Conservation (phyloP, 345 rosid genomes). For the Populus simonii region DNA sequence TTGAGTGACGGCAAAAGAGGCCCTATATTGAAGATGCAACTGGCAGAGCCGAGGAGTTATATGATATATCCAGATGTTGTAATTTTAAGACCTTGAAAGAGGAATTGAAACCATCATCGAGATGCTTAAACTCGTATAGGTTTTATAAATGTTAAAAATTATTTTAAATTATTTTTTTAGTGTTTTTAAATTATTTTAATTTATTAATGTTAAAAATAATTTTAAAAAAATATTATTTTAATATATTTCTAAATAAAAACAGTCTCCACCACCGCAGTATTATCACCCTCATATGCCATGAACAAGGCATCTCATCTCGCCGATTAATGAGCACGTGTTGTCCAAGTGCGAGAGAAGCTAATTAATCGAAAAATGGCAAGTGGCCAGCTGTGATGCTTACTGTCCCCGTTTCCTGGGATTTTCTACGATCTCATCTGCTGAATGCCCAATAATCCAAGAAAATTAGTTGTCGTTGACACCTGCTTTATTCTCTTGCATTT, state of each 20-base stretch:
- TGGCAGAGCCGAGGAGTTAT: conserved; percentile 12
- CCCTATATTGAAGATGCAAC: conserved; percentile 10
- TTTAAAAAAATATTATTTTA: no score
- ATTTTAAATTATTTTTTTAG: no score
- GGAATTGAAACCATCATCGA: conserved; percentile 12
- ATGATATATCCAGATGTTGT: not conserved
- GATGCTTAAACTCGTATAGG: not conserved
- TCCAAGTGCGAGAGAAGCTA: not conserved
- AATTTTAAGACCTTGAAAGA: conserved; percentile 24
- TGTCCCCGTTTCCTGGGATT: no score
- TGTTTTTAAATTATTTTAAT: no score
- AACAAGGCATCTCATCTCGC: not conserved
- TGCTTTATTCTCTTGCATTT: not conserved
- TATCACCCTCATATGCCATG: no score
- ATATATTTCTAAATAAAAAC: no score
- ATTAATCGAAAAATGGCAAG: not conserved
- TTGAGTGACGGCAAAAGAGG: conserved; percentile 28
- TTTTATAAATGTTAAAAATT: not conserved
- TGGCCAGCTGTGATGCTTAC: no score
- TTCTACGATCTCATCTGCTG: no score
- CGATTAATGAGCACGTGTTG: not conserved
- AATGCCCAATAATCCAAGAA: no score
- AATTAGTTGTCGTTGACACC: no score
- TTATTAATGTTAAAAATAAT: no score
- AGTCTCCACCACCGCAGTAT: no score